phyloP scores from a whole-genome alignment of 2,329 filamentous ascomycete genomes.

The Dothistroma pini region DNA sequence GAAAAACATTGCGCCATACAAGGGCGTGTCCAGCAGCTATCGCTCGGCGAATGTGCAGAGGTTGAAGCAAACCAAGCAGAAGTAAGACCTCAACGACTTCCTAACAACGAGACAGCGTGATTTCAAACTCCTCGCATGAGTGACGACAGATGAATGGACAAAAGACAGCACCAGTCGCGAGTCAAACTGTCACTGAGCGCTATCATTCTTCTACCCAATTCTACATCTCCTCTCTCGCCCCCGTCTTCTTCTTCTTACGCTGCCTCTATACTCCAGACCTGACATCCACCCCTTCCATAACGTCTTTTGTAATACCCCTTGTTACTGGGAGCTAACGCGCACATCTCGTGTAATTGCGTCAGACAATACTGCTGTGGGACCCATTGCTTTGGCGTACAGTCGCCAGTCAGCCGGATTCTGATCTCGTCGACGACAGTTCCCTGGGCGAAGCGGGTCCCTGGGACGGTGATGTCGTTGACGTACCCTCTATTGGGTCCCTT shows the following conservation, averaged over 20 bases:
- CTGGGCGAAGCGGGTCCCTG: slow-evolving; percentile 11
- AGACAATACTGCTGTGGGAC: slow-evolving; percentile 24
- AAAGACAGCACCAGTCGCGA: background rate
- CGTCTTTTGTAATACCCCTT: slow-evolving; percentile 8
- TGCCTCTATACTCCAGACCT: slow-evolving; percentile 20
- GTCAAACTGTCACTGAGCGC: too few species aligned
- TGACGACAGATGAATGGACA: background rate
- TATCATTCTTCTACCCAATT: too few species aligned
- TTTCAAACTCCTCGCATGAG: slow-evolving; percentile 21
- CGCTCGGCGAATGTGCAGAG: slow-evolving; percentile 20
- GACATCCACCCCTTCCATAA: slow-evolving; percentile 21
- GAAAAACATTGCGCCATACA: slow-evolving; percentile 25
- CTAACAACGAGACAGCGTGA: slow-evolving; percentile 25
- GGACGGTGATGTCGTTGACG: slow-evolving; percentile 21
- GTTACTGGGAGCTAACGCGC: slow-evolving; percentile 10
- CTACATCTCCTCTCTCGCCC: background rate
- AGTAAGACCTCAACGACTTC: slow-evolving; percentile 25
- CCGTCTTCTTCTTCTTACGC: background rate
- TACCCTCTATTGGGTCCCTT: background rate
- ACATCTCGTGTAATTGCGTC: slow-evolving; percentile 26
- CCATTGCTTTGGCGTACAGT: slow-evolving; percentile 23
- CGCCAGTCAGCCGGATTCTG: slow-evolving; percentile 17
- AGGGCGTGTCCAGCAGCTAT: slow-evolving; percentile 26
- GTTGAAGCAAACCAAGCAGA: slow-evolving; percentile 20
- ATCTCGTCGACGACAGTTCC: slow-evolving; percentile 16